Evolutionary conservation across 2,329 filamentous ascomycete genomes (phyloP).

Genomic region (Fusarium tanahbumbuense): DNA sequence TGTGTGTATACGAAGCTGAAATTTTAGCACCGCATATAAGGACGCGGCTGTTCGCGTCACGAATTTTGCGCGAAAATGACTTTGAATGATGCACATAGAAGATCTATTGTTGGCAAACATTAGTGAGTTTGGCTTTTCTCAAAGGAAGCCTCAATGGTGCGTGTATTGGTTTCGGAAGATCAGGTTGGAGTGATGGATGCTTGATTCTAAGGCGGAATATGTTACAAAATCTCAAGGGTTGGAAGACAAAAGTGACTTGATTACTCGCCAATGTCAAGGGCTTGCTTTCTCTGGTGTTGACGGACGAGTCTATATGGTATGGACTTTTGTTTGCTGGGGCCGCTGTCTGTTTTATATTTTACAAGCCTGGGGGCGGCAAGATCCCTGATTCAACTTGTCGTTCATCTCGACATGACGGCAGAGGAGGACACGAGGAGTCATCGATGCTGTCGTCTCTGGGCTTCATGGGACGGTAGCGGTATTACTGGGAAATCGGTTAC

Average conservation of each 20-base stretch:
- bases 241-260: slow-evolving; percentile 57
- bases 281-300: slow-evolving; percentile 48
- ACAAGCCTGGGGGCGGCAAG: slow-evolving; percentile 45
- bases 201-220: slow-evolving; percentile 52
- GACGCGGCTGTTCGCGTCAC: slow-evolving; percentile 44
- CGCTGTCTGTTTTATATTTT: slow-evolving; percentile 49
- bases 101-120: slow-evolving; percentile 59
- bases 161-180: slow-evolving; percentile 53
- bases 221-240: slow-evolving; percentile 51
- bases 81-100: slow-evolving; percentile 60
- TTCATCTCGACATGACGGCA: slow-evolving; percentile 7
- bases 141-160: slow-evolving; percentile 51
- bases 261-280: slow-evolving; percentile 48
- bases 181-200: slow-evolving; percentile 56
- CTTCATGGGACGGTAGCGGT: slow-evolving; percentile 46
- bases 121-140: slow-evolving; percentile 57
- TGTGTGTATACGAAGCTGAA: slow-evolving; percentile 47
- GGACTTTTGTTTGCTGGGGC: slow-evolving; percentile 48
- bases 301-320: slow-evolving; percentile 49
- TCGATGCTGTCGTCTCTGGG: slow-evolving; percentile 10
- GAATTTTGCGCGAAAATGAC: slow-evolving; percentile 48
- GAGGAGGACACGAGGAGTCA: slow-evolving; percentile 1
- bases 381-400: slow-evolving; percentile 10
- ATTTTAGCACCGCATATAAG: slow-evolving; percentile 35
- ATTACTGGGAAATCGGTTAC: slow-evolving; percentile 58